Evolutionary conservation across 495 filamentous ascomycete genomes (phyloP), one percentile per base, ranked within the genome.

Genomic region (Neurospora tetrasperma): DNA sequence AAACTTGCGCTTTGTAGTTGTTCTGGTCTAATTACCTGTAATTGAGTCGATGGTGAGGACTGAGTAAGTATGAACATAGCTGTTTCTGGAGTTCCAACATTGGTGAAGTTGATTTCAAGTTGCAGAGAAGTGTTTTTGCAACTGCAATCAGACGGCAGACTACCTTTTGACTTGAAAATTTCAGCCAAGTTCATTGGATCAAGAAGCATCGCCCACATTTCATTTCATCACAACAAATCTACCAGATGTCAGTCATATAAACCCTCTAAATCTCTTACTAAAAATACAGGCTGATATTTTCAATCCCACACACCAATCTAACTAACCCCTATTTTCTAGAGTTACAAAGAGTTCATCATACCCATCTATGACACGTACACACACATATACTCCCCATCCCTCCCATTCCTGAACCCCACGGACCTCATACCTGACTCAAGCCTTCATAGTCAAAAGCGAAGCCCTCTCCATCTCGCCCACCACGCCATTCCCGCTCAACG

Each of bases 381-480:
- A n/a, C 16, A n/a, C 7, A 23, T 0, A n/a, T 46, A 46, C n/a
- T 40, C 16, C 8, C 39, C 12, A 23, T 23, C 23, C 23, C 23
- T 23, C 23, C 23, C 23, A 23, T 23, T 23, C 23, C 23, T 23
- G 23, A 23, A 23, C 23, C 23, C 23, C 23, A 23, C 23, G 23
- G 23, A 23, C 20, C 48, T 27, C n/a, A 6, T 2, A 14, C 20
- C 4, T n/a, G 18, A 31, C 23, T 71, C 44, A 82, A 72, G 80
- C 75, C 69, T 80, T 74, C 83, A 83, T 82, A 66, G 85, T 87
- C 79, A 88, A 83, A 69, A 86, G 74, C 40, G 88, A 82, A 35
- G 88, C 84, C 72, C 89, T 87, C 83, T 93, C 90, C 83, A 94
- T 88, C 87, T 97, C 94, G 27, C 92, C 93, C 69, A 97, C 84